phyloP scores from a whole-genome alignment of 2,329 filamentous ascomycete genomes.

The Claviceps pusilla region DNA sequence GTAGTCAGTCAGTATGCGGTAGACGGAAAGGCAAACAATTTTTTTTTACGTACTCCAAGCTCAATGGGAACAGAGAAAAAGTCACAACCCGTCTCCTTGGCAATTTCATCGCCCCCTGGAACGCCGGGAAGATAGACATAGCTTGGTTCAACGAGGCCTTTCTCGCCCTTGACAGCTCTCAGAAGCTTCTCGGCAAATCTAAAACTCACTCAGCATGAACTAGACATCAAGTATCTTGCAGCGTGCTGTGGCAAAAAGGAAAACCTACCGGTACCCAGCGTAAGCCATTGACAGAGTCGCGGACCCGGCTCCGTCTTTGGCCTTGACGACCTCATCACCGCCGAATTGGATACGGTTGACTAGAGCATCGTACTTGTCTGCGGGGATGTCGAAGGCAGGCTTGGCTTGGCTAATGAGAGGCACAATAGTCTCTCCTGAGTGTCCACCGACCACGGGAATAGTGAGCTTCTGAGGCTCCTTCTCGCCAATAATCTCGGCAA shows the following conservation, averaged over 20 bases:
- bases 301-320: slow-evolving; percentile 81
- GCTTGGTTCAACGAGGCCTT: slow-evolving; percentile 84
- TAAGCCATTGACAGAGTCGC: slow-evolving; percentile 92
- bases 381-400: slow-evolving; percentile 64
- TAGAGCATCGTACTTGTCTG: slow-evolving; percentile 78
- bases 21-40: neutral
- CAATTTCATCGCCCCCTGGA: slow-evolving; percentile 70
- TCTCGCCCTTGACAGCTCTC: slow-evolving; percentile 75
- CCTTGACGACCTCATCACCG: slow-evolving; percentile 91
- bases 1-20: slow-evolving; percentile 16
- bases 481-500: slow-evolving; percentile 70
- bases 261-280: slow-evolving; percentile 70
- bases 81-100: slow-evolving; percentile 68
- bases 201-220: slow-evolving; percentile 7
- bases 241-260: neutral
- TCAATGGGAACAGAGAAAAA: slow-evolving; percentile 96
- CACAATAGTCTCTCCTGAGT: slow-evolving; percentile 96
- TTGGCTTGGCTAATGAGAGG: slow-evolving; percentile 88
- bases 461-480: slow-evolving; percentile 67
- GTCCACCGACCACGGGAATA: slow-evolving; percentile 88
- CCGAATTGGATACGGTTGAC: slow-evolving; percentile 95
- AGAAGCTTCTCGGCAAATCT: slow-evolving; percentile 92
- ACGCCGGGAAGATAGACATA: slow-evolving; percentile 92
- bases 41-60: slow-evolving; percentile 62
- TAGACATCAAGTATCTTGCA: slow-evolving; percentile 1